These are phyloP conservation scores for Dalbergia cochinchinensis DNA, from an alignment of 306 rosid species.

Conservation along the genomic window DNA sequence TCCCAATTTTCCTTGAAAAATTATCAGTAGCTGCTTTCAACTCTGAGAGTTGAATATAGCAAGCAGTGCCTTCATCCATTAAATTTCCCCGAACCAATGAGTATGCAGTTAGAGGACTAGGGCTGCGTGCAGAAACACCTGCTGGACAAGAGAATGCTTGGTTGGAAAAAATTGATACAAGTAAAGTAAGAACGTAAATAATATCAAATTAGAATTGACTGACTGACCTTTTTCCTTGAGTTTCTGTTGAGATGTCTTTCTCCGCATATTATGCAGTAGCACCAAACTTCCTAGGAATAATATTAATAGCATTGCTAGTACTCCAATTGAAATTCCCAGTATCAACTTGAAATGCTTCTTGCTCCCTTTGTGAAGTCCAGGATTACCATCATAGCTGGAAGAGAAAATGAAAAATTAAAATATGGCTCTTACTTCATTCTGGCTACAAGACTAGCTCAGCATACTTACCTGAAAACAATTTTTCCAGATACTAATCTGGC, in stretches of 20 bases:
- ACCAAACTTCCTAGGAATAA: slow-evolving; percentile 63
- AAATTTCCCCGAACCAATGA: slow-evolving; percentile 60
- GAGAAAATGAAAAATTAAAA: slow-evolving; percentile 16
- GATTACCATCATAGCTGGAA: slow-evolving; percentile 70
- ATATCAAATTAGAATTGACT: slow-evolving; percentile 11
- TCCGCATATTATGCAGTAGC: slow-evolving; percentile 48
- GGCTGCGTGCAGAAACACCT: slow-evolving; percentile 68
- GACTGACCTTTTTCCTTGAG: slow-evolving; percentile 61
- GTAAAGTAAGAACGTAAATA: not conserved
- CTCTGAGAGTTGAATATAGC: slow-evolving; percentile 65
- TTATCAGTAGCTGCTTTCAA: slow-evolving; percentile 76
- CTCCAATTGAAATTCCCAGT: slow-evolving; percentile 70
- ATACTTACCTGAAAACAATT: slow-evolving; percentile 74
- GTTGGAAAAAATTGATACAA: slow-evolving; percentile 35
- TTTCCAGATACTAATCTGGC: slow-evolving; percentile 65
- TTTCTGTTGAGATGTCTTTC: slow-evolving; percentile 52
- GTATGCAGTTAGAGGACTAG: slow-evolving; percentile 59
- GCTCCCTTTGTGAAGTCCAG: slow-evolving; percentile 53
- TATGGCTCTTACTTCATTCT: slow-evolving; percentile 24
- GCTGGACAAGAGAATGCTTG: slow-evolving; percentile 45
- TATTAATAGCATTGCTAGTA: slow-evolving; percentile 54
- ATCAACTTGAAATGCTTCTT: slow-evolving; percentile 68
- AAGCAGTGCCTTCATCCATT: slow-evolving; percentile 79
- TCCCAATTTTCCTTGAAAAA: slow-evolving; percentile 76
- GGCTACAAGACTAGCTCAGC: slow-evolving; percentile 14